These are phyloP conservation scores for Pseudogymnoascus sp. DNA, from an alignment of 2,329 filamentous ascomycete genomes.

Conservation along the genomic window DNA sequence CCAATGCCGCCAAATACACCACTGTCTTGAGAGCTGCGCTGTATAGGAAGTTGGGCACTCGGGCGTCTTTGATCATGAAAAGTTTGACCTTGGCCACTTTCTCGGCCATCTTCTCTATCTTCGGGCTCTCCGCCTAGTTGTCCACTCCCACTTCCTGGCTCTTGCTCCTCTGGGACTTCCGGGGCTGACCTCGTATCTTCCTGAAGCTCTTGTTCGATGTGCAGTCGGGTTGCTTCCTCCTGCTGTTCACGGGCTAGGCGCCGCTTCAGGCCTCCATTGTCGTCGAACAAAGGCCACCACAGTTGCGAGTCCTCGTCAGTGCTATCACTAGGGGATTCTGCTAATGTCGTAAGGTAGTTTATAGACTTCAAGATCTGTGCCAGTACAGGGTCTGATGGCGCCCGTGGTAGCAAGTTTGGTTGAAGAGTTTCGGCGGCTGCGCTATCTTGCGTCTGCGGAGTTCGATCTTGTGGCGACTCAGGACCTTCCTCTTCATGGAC, in stretches of 20 bases:
- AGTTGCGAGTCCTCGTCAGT: conserved; percentile 24
- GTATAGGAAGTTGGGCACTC: conserved; percentile 68
- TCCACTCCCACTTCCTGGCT: conserved; percentile 71
- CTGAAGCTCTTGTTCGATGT: conserved; percentile 46
- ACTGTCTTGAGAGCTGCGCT: conserved; percentile 46
- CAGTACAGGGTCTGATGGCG: conserved; percentile 23
- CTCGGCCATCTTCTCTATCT: conserved; percentile 53
- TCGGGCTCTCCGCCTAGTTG: conserved; percentile 91
- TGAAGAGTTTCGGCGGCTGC: conserved; percentile 11
- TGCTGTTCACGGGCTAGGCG: conserved; percentile 49
- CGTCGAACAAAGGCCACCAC: conserved; percentile 61
- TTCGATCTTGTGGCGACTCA: conserved; percentile 24
- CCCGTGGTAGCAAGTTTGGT: conserved; percentile 16
- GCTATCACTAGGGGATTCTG: neutral
- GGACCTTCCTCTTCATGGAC: conserved; percentile 40
- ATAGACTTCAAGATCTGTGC: conserved; percentile 38
- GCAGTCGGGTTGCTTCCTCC: conserved; percentile 49
- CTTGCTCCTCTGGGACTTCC: conserved; percentile 55
- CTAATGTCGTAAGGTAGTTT: conserved; percentile 29
- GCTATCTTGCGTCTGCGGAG: conserved; percentile 13
- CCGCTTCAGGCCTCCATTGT: conserved; percentile 71
- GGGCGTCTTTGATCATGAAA: conserved; percentile 53
- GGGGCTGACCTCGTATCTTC: conserved; percentile 40
- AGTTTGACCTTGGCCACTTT: conserved; percentile 32
- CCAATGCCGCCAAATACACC: conserved; percentile 45